Percentiles rank a stretch among this genome's conserved stretches.
Conservation (phyloP, 352 stramenopile genomes). For the Hyaloperonospora brassicae region DNA sequence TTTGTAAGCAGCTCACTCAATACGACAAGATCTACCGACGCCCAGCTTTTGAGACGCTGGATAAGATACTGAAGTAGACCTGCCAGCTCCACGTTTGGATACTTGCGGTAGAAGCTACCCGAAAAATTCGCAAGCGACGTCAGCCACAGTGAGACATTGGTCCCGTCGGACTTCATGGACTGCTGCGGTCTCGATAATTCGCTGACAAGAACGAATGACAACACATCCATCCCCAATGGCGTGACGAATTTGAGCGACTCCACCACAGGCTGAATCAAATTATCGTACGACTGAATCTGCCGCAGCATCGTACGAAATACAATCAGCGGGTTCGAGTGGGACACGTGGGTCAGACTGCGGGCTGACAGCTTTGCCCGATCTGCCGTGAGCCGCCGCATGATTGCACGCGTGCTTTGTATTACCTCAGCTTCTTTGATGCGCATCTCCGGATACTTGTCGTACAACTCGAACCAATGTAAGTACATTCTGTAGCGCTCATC, state of each 20-base stretch:
- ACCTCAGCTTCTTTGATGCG: conserved; percentile 62
- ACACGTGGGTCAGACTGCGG: conserved; percentile 77
- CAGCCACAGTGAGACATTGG: conserved; percentile 91
- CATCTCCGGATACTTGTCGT: conserved; percentile 47
- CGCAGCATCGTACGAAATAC: conserved; percentile 92
- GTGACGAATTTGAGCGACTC: conserved; percentile 93
- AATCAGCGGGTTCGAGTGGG: conserved; percentile 90
- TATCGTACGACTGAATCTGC: conserved; percentile 96
- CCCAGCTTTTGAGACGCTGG: conserved; percentile 76
- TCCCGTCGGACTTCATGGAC: conserved; percentile 82
- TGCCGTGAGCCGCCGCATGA: conserved; percentile 77
- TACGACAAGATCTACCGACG: conserved; percentile 78
- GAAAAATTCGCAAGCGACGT: conserved; percentile 90
- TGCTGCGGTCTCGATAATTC: conserved; percentile 81
- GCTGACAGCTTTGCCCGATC: conserved; percentile 74
- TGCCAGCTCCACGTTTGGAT: conserved; percentile 87
- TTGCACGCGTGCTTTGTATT: conserved; percentile 56
- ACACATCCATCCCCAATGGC: conserved; percentile 89
- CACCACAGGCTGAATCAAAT: conserved; percentile 93
- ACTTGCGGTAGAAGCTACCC: conserved; percentile 91
- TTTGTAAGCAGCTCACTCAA: conserved; percentile 84
- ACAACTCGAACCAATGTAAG: conserved; percentile 64
- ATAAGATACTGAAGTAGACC: conserved; percentile 90
- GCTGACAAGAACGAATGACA: conserved; percentile 89
- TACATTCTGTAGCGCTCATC: conserved; percentile 79